A percentile compares a stretch with the other conserved stretches of the same genome.
phyloP scores from a whole-genome alignment of 2,329 filamentous ascomycete species.

The Chrysosporium queenslandicum region DNA sequence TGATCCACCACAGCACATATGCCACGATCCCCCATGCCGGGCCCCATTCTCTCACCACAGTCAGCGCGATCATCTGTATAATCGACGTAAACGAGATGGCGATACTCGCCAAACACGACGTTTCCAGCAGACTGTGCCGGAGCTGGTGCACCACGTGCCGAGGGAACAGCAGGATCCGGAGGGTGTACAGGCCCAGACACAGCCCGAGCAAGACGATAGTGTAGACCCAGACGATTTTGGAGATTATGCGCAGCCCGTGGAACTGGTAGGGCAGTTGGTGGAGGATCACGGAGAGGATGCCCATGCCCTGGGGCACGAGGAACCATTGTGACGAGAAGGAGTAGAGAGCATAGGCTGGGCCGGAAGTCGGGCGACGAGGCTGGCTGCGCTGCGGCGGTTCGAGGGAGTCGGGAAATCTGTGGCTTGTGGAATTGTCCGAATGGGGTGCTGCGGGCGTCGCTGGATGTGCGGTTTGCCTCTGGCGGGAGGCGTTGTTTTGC shows the following conservation, averaged over 20 bases:
- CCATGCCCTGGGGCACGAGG: conserved; percentile 32
- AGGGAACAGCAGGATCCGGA: conserved; percentile 28
- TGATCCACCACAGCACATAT: conserved; percentile 37
- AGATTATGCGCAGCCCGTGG: conserved; percentile 28
- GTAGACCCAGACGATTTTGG: conserved; percentile 33
- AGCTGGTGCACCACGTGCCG: conserved; percentile 25
- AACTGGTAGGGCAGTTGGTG: conserved; percentile 36
- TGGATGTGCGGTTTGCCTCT: background rate
- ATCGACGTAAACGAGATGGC: conserved; percentile 30
- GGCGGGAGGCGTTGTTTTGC: background rate
- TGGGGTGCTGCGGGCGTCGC: background rate
- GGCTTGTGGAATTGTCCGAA: background rate
- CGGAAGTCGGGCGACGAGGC: background rate
- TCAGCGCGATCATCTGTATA: conserved; percentile 51
- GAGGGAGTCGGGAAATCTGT: background rate
- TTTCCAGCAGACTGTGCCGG: conserved; percentile 26
- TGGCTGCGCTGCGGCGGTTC: background rate
- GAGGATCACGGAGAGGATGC: conserved; percentile 30
- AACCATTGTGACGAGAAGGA: conserved; percentile 33
- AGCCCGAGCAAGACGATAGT: conserved; percentile 28
- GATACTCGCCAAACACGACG: conserved; percentile 33
- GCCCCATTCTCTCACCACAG: conserved; percentile 24
- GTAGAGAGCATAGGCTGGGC: conserved; percentile 21
- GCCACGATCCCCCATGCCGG: conserved; percentile 23
- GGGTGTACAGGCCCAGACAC: conserved; percentile 25